These are phyloP conservation scores for Backusella australiensis DNA, from an alignment of 192 early-diverging fungal species.

Conservation along the genomic window DNA sequence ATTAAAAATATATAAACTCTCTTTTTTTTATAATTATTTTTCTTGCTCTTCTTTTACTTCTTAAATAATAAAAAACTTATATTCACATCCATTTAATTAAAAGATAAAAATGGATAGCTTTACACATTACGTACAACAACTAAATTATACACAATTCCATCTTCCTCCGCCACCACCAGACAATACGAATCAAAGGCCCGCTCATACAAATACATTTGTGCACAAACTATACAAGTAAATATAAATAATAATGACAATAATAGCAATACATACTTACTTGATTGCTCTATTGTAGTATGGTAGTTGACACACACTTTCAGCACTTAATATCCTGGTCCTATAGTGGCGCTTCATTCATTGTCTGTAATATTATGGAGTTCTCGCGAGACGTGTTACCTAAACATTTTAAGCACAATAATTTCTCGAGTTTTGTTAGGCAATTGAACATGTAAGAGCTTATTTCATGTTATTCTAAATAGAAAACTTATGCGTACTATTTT, in stretches of 20 bases:
- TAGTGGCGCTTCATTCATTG: slow-evolving; percentile 84
- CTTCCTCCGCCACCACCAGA: background rate
- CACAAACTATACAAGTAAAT: slow-evolving; percentile 37
- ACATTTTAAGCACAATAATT: slow-evolving; percentile 94
- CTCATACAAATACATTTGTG: slow-evolving; percentile 28
- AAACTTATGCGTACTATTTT: background rate
- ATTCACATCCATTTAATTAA: background rate
- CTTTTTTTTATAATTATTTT: background rate
- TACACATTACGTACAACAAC: background rate
- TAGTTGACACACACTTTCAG: slow-evolving; percentile 79
- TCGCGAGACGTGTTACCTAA: slow-evolving; percentile 85
- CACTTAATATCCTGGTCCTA: slow-evolving; percentile 90
- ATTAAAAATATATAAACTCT: background rate
- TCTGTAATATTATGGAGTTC: slow-evolving; percentile 89
- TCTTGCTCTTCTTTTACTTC: background rate
- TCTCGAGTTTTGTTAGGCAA: slow-evolving; percentile 85
- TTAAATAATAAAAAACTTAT: background rate
- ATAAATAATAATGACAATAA: background rate
- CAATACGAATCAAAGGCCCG: background rate
- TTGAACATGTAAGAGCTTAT: slow-evolving; percentile 68
- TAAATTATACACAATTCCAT: background rate
- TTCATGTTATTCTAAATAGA: background rate
- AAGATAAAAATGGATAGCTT: background rate
- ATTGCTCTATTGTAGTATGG: slow-evolving; percentile 54
- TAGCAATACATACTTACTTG: background rate